These are phyloP conservation scores for Atkinsonella hypoxylon DNA, from an alignment of 2,329 filamentous ascomycete species.

Conservation along the genomic window DNA sequence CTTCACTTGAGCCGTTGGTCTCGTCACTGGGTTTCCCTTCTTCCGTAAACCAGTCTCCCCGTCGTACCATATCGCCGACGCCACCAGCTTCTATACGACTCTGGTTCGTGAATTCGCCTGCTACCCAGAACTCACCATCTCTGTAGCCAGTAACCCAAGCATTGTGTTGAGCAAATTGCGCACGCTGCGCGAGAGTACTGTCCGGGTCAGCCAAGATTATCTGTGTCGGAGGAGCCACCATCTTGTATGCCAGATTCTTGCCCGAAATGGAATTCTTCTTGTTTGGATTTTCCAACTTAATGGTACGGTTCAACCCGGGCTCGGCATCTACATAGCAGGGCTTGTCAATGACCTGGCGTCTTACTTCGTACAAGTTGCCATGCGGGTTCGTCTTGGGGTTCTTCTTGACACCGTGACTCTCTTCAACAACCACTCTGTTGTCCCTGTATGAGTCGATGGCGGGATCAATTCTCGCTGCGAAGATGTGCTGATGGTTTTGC, in stretches of 20 bases:
- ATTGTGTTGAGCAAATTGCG: slow-evolving; percentile 33
- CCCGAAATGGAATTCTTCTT: slow-evolving; percentile 35
- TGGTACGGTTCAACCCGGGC: slow-evolving; percentile 36
- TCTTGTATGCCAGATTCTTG: slow-evolving; percentile 37
- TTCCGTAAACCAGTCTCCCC: slow-evolving; percentile 33
- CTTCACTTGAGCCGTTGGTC: slow-evolving; percentile 2
- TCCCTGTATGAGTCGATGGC: slow-evolving; percentile 40
- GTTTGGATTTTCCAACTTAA: slow-evolving; percentile 35
- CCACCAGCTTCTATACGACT: slow-evolving; percentile 30
- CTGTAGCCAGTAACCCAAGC: slow-evolving; percentile 37
- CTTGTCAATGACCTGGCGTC: slow-evolving; percentile 32
- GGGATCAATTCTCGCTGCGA: slow-evolving; percentile 52
- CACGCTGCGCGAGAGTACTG: slow-evolving; percentile 30
- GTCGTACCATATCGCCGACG: slow-evolving; percentile 32
- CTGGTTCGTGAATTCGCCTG: slow-evolving; percentile 40
- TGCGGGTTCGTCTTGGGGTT: slow-evolving; percentile 44
- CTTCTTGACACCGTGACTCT: slow-evolving; percentile 23
- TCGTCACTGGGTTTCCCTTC: slow-evolving; percentile 10
- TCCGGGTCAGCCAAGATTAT: slow-evolving; percentile 29
- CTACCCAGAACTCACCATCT: slow-evolving; percentile 38
- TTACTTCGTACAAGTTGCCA: slow-evolving; percentile 48
- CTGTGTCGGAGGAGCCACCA: slow-evolving; percentile 32
- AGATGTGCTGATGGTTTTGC: slow-evolving; percentile 61
- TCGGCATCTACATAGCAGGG: slow-evolving; percentile 40
- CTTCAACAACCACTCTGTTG: slow-evolving; percentile 36